Conservation (phyloP, 768 basidiomycete species). For the Phanerochaete carnosa region DNA sequence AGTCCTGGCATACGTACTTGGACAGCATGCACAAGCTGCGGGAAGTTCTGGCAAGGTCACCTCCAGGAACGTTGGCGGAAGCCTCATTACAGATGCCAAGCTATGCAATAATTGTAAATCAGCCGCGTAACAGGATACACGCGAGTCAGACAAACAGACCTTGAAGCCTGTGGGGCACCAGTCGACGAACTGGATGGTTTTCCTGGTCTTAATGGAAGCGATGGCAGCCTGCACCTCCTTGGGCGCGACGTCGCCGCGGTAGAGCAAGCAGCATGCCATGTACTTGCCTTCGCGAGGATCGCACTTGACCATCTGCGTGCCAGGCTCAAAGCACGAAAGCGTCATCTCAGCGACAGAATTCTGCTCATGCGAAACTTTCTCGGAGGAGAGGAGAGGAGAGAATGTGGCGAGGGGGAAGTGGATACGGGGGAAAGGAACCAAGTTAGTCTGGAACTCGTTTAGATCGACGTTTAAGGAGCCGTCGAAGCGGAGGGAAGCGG, state of each 20-base stretch:
- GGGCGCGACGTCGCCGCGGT: conserved; percentile 75
- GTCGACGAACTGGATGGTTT: conserved; percentile 77
- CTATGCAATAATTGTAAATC: conserved; percentile 7
- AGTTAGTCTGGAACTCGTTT: conserved; percentile 71
- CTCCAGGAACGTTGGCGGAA: conserved; percentile 69
- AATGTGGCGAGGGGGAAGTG: conserved; percentile 70
- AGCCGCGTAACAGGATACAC: neutral
- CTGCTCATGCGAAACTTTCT: conserved; percentile 65
- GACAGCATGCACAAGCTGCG: conserved; percentile 78
- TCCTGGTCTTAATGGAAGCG: conserved; percentile 70
- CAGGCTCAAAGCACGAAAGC: conserved; percentile 71
- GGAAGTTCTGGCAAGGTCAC: conserved; percentile 73
- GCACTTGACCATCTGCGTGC: conserved; percentile 79
- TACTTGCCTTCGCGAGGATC: conserved; percentile 80
- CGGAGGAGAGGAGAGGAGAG: conserved; percentile 58
- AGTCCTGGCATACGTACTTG: conserved; percentile 38
- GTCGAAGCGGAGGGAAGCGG: conserved; percentile 55
- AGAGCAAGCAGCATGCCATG: conserved; percentile 70
- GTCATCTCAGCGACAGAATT: conserved; percentile 72
- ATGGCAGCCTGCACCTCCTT: conserved; percentile 78
- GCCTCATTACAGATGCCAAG: conserved; percentile 78
- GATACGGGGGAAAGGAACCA: conserved; percentile 64
- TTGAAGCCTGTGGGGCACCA: conserved; percentile 83
- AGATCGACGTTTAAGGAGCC: conserved; percentile 66
- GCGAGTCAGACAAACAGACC: neutral